Base-by-base conservation (phyloP, 1,284 basidiomycete genomes). In the Sporisorium scitamineum region DNA sequence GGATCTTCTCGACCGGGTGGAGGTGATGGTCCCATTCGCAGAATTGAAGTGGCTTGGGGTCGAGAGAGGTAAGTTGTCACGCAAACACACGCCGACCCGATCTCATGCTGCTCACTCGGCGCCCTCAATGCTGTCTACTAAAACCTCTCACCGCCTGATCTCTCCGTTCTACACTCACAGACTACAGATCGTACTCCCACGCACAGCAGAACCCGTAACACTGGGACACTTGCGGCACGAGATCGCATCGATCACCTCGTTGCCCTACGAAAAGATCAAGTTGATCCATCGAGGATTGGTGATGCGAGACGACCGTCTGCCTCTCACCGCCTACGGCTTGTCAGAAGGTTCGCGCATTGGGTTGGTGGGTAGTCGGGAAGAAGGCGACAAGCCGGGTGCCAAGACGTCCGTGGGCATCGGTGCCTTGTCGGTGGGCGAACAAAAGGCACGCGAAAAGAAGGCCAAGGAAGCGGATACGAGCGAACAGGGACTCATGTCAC, bases 21-120 rank as follows among this genome's bases (percentile, higher is more conserved):
- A 24, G 59, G 50, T 2, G 67, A 69, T 32, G 58, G 57, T 1
- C 55, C 57, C 8, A 77, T 80, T 29, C 61, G 72, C 9, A 58
- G 74, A 13, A 67, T 84, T 52, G 78, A 84, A 29, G 76, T 84
- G 32, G 63, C 79, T 26, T 84, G 79, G 75, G 79, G 76, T 7
- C 64, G 78, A 11, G 80, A 84, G 53, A 65, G 78, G 80, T 84
- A 70, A 31, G 74, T 52, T 26, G 8, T 2, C 22, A 24, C 41
- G 16, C 47, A 10, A 37, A 32, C 14, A 20, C 31, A 2, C 44
- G 14, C 22, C 34, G 3, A 10, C n/a, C 16, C 13, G 18, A 13
- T 45, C 45, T 34, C 47, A 6, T 27, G 7, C 18, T 41, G 8
- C 37, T 47, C 22, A 13, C 29, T 24, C 24, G 16, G 31, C 6